Conservation (phyloP, 345 rosid genomes). For the Gossypium thurberi region DNA sequence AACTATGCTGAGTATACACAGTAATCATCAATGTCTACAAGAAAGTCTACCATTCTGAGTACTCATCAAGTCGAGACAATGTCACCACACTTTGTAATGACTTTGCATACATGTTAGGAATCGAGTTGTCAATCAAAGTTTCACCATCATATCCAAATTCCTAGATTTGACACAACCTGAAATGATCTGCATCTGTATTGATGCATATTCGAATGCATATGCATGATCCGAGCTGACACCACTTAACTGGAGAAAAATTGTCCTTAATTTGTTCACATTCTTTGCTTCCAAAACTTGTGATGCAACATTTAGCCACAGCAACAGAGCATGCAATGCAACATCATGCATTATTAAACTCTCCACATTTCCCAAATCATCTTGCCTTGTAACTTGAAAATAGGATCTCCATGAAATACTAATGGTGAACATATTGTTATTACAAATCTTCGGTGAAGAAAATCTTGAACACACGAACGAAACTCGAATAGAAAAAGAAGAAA, state of each 20-base stretch:
- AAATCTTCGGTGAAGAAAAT: too few species aligned
- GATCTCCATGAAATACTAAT: not conserved
- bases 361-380: not conserved
- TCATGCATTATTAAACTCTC: not conserved
- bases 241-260: too few species aligned
- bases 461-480: too few species aligned
- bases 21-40: constrained; percentile 52
- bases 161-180: too few species aligned
- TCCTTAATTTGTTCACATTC: not conserved
- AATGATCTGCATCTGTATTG: too few species aligned
- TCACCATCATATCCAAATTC: constrained; percentile 9
- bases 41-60: constrained; percentile 15
- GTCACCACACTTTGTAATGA: constrained; percentile 15
- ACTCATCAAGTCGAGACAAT: constrained; percentile 18
- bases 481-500: too few species aligned
- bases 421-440: not conserved
- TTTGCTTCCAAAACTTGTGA: not conserved
- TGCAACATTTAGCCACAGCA: not conserved
- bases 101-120: constrained; percentile 25
- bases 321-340: not conserved
- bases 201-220: too few species aligned
- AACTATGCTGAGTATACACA: constrained; percentile 33
- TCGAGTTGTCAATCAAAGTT: constrained; percentile 21
- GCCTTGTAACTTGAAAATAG: not conserved
- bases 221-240: too few species aligned